Percentiles rank a stretch among this genome's conserved stretches.
Conservation (phyloP, 345 rosid genomes). For the Aurinia saxatilis region DNA sequence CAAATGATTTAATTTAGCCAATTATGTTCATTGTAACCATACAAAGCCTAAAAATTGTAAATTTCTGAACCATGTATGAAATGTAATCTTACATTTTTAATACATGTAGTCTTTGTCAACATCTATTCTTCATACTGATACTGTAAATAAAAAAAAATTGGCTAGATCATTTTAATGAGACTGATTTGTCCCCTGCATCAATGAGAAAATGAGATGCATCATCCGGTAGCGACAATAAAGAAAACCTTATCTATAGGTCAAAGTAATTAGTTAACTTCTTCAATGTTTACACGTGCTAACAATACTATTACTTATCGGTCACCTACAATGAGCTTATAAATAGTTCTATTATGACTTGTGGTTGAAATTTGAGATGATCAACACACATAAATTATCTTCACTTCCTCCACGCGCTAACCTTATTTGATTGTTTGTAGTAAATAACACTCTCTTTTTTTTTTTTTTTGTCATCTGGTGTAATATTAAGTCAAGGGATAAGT, state of each 20-base stretch:
- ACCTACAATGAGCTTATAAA: constrained; percentile 16
- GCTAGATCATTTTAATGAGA: background rate
- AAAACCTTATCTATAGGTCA: background rate
- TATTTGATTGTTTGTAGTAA: background rate
- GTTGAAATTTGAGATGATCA: constrained; percentile 3
- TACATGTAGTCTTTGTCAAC: background rate
- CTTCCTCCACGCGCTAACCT: constrained; percentile 1
- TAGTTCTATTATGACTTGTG: background rate
- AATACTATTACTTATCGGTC: background rate
- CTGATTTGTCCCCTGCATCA: background rate
- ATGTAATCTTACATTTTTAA: background rate
- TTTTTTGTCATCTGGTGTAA: no score
- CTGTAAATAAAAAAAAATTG: background rate
- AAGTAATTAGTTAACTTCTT: background rate
- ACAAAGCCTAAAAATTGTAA: no score
- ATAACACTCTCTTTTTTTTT: no score
- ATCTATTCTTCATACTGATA: background rate
- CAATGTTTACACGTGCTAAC: background rate
- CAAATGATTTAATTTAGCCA: no score
- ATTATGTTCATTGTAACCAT: no score
- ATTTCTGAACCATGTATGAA: background rate
- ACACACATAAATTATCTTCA: background rate
- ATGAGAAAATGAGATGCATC: background rate
- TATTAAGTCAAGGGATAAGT: no score
- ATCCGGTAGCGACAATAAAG: background rate